Conservation (phyloP, 129 eudicot species). For the Lactuca saligna region DNA sequence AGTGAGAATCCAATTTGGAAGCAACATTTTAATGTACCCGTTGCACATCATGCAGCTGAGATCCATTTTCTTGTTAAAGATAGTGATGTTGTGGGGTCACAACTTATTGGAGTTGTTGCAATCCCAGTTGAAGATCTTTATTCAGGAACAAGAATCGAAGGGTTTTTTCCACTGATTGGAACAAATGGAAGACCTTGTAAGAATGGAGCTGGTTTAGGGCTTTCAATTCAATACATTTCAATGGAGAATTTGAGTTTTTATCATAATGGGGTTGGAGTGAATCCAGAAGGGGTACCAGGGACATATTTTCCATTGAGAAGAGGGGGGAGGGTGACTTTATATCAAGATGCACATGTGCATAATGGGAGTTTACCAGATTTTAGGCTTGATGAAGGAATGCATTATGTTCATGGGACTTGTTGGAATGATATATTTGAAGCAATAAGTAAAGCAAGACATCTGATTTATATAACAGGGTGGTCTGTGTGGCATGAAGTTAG, state of each 20-base stretch:
- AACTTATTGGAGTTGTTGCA: conserved; percentile 78
- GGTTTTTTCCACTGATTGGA: conserved; percentile 65
- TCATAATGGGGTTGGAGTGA: conserved; percentile 83
- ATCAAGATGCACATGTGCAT: conserved; percentile 97
- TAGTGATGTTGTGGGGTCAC: conserved; percentile 90
- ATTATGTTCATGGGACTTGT: conserved; percentile 87
- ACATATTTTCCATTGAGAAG: conserved; percentile 90
- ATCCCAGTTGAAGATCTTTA: conserved; percentile 77
- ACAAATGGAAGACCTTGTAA: conserved; percentile 77
- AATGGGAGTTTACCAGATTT: conserved; percentile 70
- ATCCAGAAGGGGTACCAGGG: conserved; percentile 49
- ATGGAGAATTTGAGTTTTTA: conserved; percentile 64
- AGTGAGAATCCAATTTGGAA: conserved; percentile 88
- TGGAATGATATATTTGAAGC: conserved; percentile 94
- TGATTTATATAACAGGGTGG: conserved; percentile 95
- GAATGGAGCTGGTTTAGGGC: conserved; percentile 73
- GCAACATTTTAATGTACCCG: conserved; percentile 85
- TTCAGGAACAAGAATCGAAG: conserved; percentile 58
- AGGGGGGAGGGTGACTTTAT: conserved; percentile 85
- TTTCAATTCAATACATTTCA: conserved; percentile 73
- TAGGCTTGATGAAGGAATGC: conserved; percentile 62
- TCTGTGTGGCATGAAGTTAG: conserved; percentile 95
- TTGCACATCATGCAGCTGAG: conserved; percentile 87
- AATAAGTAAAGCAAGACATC: conserved; percentile 76
- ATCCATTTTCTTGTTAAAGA: conserved; percentile 89